Conservation (phyloP, 2,329 filamentous ascomycete genomes). For the Scedosporium apiospermum region DNA sequence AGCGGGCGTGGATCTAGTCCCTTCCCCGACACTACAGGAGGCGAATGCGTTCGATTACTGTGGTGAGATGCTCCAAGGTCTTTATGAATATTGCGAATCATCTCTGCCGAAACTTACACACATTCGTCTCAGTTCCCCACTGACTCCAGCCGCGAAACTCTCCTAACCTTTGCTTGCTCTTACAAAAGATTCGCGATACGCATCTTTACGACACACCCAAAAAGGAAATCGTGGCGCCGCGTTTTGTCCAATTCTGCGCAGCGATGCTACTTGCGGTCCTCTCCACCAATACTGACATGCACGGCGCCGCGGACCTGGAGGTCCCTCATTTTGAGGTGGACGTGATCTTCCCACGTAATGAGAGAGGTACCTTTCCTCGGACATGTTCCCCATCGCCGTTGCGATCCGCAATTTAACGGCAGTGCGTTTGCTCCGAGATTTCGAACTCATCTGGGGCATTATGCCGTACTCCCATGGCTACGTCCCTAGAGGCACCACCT, state of each 20-base stretch:
- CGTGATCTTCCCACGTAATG: not conserved
- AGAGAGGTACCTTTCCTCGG: not conserved
- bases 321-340: not conserved
- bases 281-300: too few relatives aligned
- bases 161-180: too few relatives aligned
- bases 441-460: not conserved
- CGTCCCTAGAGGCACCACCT: not conserved
- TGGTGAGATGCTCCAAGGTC: too few relatives aligned
- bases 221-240: not conserved
- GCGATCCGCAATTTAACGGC: not conserved
- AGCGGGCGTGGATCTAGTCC: too few relatives aligned
- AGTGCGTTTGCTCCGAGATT: not conserved
- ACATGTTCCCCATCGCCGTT: not conserved
- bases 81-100: too few relatives aligned
- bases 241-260: not conserved
- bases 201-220: not conserved
- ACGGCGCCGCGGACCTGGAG: not conserved
- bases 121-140: too few relatives aligned
- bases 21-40: too few relatives aligned
- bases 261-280: not conserved
- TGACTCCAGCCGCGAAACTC: too few relatives aligned
- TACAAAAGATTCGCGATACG: too few relatives aligned
- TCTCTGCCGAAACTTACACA: too few relatives aligned
- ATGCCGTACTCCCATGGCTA: not conserved
- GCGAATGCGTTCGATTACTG: too few relatives aligned